phyloP scores from a whole-genome alignment of 768 basidiomycete species.

The Phanerochaete carnosa region DNA sequence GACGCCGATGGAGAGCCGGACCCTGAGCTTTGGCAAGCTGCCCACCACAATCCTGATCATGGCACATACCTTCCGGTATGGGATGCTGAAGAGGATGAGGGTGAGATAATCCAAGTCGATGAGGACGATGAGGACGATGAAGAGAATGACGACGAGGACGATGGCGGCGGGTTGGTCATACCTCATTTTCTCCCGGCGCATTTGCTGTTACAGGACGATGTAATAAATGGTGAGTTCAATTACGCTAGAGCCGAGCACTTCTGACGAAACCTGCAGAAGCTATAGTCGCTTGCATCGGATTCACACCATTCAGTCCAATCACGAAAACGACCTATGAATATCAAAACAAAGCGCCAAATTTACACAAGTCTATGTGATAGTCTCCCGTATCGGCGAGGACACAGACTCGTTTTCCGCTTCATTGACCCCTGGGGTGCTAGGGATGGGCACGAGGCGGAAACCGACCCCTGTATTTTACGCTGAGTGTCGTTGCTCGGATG shows the following conservation, averaged over 20 bases:
- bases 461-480: not conserved
- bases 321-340: not conserved
- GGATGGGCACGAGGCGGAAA: slow-evolving; percentile 11
- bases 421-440: not conserved
- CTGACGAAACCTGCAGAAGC: not conserved
- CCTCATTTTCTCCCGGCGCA: not conserved
- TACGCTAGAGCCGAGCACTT: not conserved
- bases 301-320: not conserved
- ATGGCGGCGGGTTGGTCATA: not conserved
- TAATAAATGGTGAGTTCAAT: not conserved
- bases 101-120: not conserved
- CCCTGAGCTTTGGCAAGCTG: not conserved
- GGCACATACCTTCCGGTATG: not conserved
- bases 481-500: not conserved
- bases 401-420: slow-evolving; percentile 6
- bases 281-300: not conserved
- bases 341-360: no score
- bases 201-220: not conserved
- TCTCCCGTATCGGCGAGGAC: not conserved
- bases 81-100: not conserved
- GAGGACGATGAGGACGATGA: not conserved
- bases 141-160: not conserved
- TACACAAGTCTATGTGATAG: not conserved
- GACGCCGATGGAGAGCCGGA: not conserved
- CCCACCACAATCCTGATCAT: not conserved